Evolutionary conservation across 2,329 filamentous ascomycete genomes (phyloP).

Genomic region (Verticillium zaregamsianum): DNA sequence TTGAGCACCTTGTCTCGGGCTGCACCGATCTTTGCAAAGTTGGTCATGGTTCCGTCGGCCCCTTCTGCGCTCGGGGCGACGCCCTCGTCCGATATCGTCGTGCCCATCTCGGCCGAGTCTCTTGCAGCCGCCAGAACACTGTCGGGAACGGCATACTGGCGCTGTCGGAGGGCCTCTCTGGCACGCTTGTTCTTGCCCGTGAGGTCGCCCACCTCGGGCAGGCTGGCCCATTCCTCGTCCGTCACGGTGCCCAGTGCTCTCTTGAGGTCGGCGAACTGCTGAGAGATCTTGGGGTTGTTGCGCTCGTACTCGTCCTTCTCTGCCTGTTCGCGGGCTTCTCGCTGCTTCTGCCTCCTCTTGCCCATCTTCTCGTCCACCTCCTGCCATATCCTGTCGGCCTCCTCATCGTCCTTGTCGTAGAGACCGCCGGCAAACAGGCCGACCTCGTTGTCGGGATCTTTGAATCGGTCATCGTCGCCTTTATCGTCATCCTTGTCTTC

Average conservation of each 20-base stretch:
- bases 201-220: constrained; percentile 94
- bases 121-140: constrained; percentile 86
- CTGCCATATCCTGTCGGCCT: constrained; percentile 93
- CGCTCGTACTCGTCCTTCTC: constrained; percentile 94
- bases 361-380: constrained; percentile 98
- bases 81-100: constrained; percentile 81
- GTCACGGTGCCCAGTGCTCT: constrained; percentile 81
- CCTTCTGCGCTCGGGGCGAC: constrained; percentile 40
- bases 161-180: constrained; percentile 75
- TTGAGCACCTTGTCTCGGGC: constrained; percentile 94
- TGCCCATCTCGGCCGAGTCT: constrained; percentile 76
- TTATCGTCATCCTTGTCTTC: constrained; percentile 69
- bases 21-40: constrained; percentile 95
- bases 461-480: constrained; percentile 76
- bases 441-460: constrained; percentile 95
- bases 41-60: constrained; percentile 89
- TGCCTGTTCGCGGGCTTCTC: constrained; percentile 89
- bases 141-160: constrained; percentile 95
- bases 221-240: constrained; percentile 93
- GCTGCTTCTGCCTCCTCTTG: constrained; percentile 77
- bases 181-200: constrained; percentile 88
- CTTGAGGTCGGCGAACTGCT: constrained; percentile 96
- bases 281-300: constrained; percentile 96
- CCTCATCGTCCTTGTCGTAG: constrained; percentile 96
- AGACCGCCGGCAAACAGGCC: constrained; percentile 92